Base-by-base conservation (phyloP, 2,329 filamentous ascomycete genomes). In the Lojkania enalia region DNA sequence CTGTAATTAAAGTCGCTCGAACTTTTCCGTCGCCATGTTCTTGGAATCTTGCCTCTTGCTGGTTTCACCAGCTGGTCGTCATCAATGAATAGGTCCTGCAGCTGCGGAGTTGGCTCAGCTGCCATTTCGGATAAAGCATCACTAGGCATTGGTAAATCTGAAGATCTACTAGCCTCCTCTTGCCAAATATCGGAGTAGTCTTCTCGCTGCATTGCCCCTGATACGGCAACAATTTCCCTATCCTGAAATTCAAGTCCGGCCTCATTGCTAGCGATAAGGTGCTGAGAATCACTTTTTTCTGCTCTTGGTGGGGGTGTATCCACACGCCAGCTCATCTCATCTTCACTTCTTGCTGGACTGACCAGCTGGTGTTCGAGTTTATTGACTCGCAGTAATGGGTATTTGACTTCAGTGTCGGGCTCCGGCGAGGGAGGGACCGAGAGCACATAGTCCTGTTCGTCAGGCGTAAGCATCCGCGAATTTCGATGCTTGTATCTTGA, bases 171-270 rank as follows among this genome's bases (percentile, higher is more conserved):
- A 13, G 73, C 74, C 51, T 76, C 74, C 44, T 75, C 74, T 56
- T 74, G 66, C 75, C 75, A 77, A 16, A 77, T 67, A 42, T 77
- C 74, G 14, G 60, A 63, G 21, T 58, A 60, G 14, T 61, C 56
- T 15, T 61, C 55, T 14, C 54, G 5, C 18, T 46, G 19, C 2
- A 12, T 20, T 3, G 53, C 47, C 11, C 58, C 52, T 7, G 58
- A 54, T 18, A 21, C 53, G 16, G 38, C 55, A 14, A 54, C 52
- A n/a, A 46, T 45, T 25, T 50, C 39, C 37, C 46, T 51, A 18
- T 48, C 49, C 5, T 48, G 40, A 19, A 48, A 32, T n/a, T 33
- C 19, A 14, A 48, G 43, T 5, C 47, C 37, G 16, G 35, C 14
- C 19, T 51, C 39, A 20, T 48, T 42, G 11, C n/a, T 36, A 14